phyloP scores from a whole-genome alignment of 306 rosid species.

The Prunus mongolica region DNA sequence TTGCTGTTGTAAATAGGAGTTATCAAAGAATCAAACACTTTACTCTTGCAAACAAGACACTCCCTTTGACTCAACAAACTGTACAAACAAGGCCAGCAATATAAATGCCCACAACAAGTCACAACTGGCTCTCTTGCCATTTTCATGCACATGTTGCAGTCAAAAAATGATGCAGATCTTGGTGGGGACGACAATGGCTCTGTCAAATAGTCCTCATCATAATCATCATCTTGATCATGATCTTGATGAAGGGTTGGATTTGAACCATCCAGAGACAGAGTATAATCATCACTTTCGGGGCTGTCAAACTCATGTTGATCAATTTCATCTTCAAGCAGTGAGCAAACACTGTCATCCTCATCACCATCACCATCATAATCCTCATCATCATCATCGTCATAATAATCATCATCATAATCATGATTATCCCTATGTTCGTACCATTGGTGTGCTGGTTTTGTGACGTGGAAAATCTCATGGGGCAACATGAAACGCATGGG shows the following conservation, averaged over 20 bases:
- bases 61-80: background rate
- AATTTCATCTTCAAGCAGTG: no score
- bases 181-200: background rate
- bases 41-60: background rate
- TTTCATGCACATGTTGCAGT: background rate
- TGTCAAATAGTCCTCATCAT: background rate
- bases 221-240: background rate
- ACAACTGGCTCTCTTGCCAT: background rate
- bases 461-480: no score
- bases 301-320: background rate
- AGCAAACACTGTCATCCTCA: no score
- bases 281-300: background rate
- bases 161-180: background rate
- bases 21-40: background rate
- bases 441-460: no score
- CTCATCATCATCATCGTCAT: no score
- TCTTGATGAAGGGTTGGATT: background rate
- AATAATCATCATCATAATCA: no score
- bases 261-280: background rate
- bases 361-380: no score
- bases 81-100: background rate
- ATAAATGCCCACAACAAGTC: conserved; percentile 2
- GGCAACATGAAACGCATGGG: no score
- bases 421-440: no score
- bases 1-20: background rate